Evolutionary conservation across 371 early-diverging fungal genomes (phyloP), one percentile per base, ranked within the genome.

Genomic region (Rhizomucor pusillus): DNA sequence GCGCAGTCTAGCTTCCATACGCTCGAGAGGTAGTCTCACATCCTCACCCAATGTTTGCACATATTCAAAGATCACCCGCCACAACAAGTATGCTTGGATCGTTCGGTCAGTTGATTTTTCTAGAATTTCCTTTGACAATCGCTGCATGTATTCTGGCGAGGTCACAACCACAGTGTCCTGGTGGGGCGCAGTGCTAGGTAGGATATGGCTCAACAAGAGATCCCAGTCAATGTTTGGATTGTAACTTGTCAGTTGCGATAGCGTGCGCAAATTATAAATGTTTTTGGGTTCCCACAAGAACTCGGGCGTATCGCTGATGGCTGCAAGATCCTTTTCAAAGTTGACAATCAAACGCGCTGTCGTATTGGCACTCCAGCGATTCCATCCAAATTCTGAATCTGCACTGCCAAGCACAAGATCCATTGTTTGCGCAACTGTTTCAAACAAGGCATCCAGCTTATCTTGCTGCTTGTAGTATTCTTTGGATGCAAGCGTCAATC

Each of bases 401-500:
- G 41, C 3, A 41, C 24, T 14, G 18, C 39, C 29, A 54, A 65
- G 64, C 2, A 67, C 45, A 24, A 37, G 43, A 29, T 59, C 50
- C 57, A 66, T 43, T 4, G 63, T 63, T 2, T 69, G 68, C 6
- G 64, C 52, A 7, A 73, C 66, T 18, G 60, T 46, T 33, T 73
- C 67, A 24, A 69, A 73, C 3, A 75, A 50, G 0, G 47, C 57
- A 0, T 60, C 29, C 10, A 68, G 37, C 11, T 65, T 65, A 10
- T 70, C 55, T 11, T 70, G 49, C 18, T 83, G 79, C 14, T 59
- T 52, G 48, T 83, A 84, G 29, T 84, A 83, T 16, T 74, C 73
- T 19, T 82, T 84, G 47, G 78, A 73, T 5, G 84, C 81, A 40
- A 84, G 59, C 12, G 82, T 73, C 19, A 82, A 43, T 1, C 84